These are phyloP conservation scores for Phlebiopsis gigantea DNA, from an alignment of 768 basidiomycete genomes.

Conservation along the genomic window DNA sequence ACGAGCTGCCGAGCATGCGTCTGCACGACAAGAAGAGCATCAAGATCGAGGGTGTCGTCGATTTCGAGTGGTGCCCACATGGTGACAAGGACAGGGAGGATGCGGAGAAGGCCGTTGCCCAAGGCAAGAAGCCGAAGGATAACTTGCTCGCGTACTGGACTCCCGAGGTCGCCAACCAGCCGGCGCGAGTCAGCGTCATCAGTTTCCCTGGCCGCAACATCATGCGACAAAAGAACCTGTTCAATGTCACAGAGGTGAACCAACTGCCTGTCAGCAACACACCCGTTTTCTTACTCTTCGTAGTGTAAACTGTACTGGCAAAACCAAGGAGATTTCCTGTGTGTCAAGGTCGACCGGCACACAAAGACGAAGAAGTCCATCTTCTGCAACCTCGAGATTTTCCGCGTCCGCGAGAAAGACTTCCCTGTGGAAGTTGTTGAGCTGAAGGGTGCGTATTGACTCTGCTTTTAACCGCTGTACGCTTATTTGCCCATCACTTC, in stretches of 20 bases:
- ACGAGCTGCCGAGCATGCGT: constrained; percentile 92
- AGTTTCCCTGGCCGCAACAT: constrained; percentile 80
- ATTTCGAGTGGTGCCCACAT: constrained; percentile 98
- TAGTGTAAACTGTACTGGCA: constrained; percentile 99
- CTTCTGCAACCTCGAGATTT: constrained; percentile 97
- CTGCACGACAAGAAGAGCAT: constrained; percentile 94
- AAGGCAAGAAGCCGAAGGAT: constrained; percentile 63
- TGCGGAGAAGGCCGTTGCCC: constrained; percentile 40
- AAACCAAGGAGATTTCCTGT: constrained; percentile 96
- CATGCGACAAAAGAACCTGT: constrained; percentile 92
- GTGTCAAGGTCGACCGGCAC: constrained; percentile 98
- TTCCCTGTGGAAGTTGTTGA: constrained; percentile 97
- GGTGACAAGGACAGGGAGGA: constrained; percentile 87
- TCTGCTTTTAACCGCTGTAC: background rate
- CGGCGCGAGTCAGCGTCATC: constrained; percentile 92
- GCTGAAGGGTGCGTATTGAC: constrained; percentile 66
- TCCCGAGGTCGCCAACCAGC: constrained; percentile 93
- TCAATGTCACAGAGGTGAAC: constrained; percentile 90
- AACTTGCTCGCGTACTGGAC: constrained; percentile 98
- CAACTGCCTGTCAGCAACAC: constrained; percentile 20
- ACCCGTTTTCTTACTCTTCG: background rate
- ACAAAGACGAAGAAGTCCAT: constrained; percentile 98
- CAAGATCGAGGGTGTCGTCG: constrained; percentile 95
- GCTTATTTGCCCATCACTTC: constrained; percentile 8
- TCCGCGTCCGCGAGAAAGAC: constrained; percentile 95